phyloP scores from a whole-genome alignment of 768 basidiomycete genomes.

The Astraeus odoratus region DNA sequence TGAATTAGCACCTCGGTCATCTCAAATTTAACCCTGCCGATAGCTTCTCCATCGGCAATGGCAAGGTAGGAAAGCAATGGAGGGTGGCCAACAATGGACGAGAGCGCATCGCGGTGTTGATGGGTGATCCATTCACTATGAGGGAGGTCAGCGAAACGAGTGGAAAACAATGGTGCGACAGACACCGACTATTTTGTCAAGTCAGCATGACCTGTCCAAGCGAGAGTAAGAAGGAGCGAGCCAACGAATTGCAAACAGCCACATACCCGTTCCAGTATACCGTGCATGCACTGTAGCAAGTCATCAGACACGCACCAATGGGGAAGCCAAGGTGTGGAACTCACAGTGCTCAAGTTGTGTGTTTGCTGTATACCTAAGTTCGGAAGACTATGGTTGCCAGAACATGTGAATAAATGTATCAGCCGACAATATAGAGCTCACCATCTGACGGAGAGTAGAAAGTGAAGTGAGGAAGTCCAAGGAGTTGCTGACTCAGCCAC shows the following conservation, averaged over 20 bases:
- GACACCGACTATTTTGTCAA: conserved; percentile 84
- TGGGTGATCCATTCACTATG: conserved; percentile 94
- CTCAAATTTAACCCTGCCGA: conserved; percentile 85
- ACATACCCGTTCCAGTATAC: conserved; percentile 89
- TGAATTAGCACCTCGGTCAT: conserved; percentile 76
- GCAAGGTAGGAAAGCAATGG: conserved; percentile 81
- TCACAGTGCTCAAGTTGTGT: conserved; percentile 91
- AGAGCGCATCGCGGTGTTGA: conserved; percentile 92
- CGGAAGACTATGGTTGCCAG: conserved; percentile 58
- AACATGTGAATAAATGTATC: background rate
- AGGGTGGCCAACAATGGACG: conserved; percentile 90
- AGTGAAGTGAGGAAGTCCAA: too few relatives aligned
- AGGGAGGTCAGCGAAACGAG: conserved; percentile 9
- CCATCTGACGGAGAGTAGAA: conserved; percentile 17
- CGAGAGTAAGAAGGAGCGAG: conserved; percentile 7
- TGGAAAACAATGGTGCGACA: background rate
- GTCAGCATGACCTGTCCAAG: conserved; percentile 81
- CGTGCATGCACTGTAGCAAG: conserved; percentile 74
- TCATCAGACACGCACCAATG: conserved; percentile 9
- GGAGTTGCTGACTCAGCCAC: too few relatives aligned
- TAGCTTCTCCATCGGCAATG: conserved; percentile 91
- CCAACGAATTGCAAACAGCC: background rate
- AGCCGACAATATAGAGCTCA: conserved; percentile 7
- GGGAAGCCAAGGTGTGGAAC: conserved; percentile 25
- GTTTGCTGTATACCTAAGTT: conserved; percentile 92